phyloP scores from a whole-genome alignment of 176 grass and related monocot genomes.

The Eleusine indica region DNA sequence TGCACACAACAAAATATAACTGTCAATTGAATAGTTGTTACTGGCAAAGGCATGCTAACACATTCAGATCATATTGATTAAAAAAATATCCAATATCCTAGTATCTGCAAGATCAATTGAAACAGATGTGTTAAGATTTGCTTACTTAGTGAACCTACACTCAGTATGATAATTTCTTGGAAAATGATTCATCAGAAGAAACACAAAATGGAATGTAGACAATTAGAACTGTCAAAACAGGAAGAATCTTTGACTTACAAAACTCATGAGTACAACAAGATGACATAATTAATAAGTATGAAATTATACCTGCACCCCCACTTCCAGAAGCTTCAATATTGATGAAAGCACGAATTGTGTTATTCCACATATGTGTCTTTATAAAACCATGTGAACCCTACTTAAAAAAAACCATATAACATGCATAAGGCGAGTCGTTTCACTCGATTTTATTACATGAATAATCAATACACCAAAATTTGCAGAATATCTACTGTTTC shows the following conservation, averaged over 20 bases:
- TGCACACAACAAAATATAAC: not conserved
- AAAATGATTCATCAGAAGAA: constrained; percentile 14
- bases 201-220: constrained; percentile 20
- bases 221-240: constrained; percentile 28
- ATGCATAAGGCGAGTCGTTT: constrained; percentile 35
- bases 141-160: constrained; percentile 6
- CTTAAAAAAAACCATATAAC: constrained; percentile 27
- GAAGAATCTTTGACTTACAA: constrained; percentile 8
- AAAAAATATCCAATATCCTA: too few relatives aligned
- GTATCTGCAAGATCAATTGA: too few relatives aligned
- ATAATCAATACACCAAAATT: not conserved
- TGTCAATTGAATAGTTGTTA: constrained; percentile 14
- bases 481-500: not conserved
- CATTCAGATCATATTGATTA: too few relatives aligned
- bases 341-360: constrained; percentile 81
- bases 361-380: constrained; percentile 91
- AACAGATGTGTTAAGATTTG: constrained; percentile 8
- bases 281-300: constrained; percentile 24
- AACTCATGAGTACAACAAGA: constrained; percentile 21
- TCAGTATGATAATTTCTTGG: not conserved
- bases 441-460: constrained; percentile 15
- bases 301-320: constrained; percentile 77
- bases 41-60: not conserved
- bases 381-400: constrained; percentile 98
- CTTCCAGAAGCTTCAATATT: constrained; percentile 98